Evolutionary conservation across 495 filamentous ascomycete species (phyloP).

Genomic region (Sabuloglossum arenarium): DNA sequence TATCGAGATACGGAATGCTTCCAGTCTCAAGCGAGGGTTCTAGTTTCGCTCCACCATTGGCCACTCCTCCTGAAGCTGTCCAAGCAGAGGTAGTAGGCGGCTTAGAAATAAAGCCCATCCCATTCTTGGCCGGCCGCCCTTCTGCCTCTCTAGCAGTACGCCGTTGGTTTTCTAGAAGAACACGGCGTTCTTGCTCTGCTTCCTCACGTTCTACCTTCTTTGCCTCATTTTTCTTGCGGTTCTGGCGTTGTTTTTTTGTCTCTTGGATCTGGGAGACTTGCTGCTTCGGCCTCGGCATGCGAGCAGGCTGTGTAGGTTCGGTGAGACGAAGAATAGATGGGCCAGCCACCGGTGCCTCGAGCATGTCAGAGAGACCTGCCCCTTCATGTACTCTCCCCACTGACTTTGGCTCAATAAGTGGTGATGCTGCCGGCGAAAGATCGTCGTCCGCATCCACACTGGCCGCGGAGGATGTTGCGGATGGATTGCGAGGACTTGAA

Average conservation of each 20-base stretch:
- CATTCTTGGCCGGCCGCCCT: slow-evolving; percentile 25
- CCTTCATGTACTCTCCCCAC: slow-evolving; percentile 7
- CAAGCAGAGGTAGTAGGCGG: slow-evolving; percentile 20
- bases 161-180: slow-evolving; percentile 24
- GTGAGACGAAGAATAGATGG: slow-evolving; percentile 23
- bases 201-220: slow-evolving; percentile 22
- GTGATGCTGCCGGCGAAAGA: slow-evolving; percentile 42
- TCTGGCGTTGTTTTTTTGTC: slow-evolving; percentile 29
- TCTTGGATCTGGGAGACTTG: slow-evolving; percentile 16
- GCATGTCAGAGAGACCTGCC: slow-evolving; percentile 26
- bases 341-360: slow-evolving; percentile 19
- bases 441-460: slow-evolving; percentile 71
- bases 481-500: slow-evolving; percentile 24
- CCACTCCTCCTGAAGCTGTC: slow-evolving; percentile 8
- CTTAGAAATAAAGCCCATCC: slow-evolving; percentile 13
- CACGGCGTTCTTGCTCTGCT: slow-evolving; percentile 23
- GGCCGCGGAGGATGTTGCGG: slow-evolving; percentile 45
- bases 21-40: neutral
- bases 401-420: slow-evolving; percentile 27
- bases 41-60: neutral
- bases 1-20: slow-evolving; percentile 22
- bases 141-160: slow-evolving; percentile 26
- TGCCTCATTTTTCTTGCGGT: slow-evolving; percentile 27
- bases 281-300: slow-evolving; percentile 16
- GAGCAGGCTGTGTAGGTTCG: slow-evolving; percentile 16